Conservation (phyloP, 208 protist species). For the Endotrypanum monterogeii region DNA sequence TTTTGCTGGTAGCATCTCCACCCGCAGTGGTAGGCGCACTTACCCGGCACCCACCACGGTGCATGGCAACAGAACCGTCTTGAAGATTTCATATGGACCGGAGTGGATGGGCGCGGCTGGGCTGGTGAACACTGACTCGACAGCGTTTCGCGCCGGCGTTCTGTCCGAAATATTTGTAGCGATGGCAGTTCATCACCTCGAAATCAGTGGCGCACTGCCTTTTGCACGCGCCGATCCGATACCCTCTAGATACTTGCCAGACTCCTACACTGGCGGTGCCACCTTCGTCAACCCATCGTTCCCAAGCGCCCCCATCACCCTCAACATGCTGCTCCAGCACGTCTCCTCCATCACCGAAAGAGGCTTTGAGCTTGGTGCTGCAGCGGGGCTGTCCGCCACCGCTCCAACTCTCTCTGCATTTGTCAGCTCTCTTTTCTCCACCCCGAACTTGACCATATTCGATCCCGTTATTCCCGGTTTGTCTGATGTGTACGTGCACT, state of each 20-base stretch:
- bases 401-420: slow-evolving; percentile 33
- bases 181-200: slow-evolving; percentile 53
- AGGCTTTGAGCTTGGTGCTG: slow-evolving; percentile 22
- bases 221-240: slow-evolving; percentile 43
- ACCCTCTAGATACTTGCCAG: slow-evolving; percentile 44
- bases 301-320: slow-evolving; percentile 33
- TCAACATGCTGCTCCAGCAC: slow-evolving; percentile 65
- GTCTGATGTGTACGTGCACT: slow-evolving; percentile 36
- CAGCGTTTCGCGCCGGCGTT: slow-evolving; percentile 42
- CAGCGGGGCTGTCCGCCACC: slow-evolving; percentile 8
- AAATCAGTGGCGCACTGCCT: slow-evolving; percentile 32
- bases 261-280: slow-evolving; percentile 9
- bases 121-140: slow-evolving; percentile 14
- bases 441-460: slow-evolving; percentile 8
- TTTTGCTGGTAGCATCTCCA: slow-evolving; percentile 15
- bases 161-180: slow-evolving; percentile 55
- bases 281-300: slow-evolving; percentile 27
- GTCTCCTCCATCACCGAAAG: slow-evolving; percentile 57
- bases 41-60: not conserved
- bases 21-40: slow-evolving; percentile 2
- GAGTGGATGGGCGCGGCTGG: not conserved
- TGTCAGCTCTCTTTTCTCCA: slow-evolving; percentile 37
- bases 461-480: slow-evolving; percentile 23
- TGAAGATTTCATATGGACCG: slow-evolving; percentile 1
- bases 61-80: slow-evolving; percentile 5